Evolutionary conservation across 1,284 basidiomycete species (phyloP).

Genomic region (Chiua sp.): DNA sequence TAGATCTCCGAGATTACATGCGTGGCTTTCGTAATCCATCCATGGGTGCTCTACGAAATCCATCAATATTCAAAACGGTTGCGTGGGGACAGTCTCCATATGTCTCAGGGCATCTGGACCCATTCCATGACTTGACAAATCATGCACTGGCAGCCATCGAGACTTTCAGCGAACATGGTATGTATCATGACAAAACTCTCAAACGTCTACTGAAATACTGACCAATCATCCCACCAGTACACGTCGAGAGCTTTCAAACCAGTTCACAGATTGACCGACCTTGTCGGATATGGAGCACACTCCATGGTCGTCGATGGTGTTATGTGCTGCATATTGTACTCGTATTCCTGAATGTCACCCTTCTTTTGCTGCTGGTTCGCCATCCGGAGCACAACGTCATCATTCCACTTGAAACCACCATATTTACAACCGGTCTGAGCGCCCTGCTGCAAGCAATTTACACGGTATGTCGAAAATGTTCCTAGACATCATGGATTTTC

Average conservation of each 20-base stretch:
- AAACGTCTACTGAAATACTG: background rate
- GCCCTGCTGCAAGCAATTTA: conserved; percentile 12
- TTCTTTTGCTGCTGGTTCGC: background rate
- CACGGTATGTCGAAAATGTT: background rate
- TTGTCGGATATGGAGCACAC: background rate
- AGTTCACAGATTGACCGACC: too few species aligned
- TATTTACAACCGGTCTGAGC: conserved; percentile 1
- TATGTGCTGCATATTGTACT: conserved; percentile 1
- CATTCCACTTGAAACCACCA: background rate
- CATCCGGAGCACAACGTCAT: conserved; percentile 9
- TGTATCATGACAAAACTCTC: background rate
- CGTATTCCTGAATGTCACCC: conserved; percentile 1
- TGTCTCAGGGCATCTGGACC: too few species aligned
- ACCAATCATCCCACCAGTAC: too few species aligned
- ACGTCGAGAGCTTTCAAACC: background rate
- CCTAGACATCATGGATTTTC: too few species aligned
- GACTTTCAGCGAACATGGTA: background rate
- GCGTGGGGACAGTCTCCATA: too few species aligned
- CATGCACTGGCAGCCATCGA: too few species aligned
- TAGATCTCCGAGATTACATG: background rate
- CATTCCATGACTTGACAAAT: too few species aligned
- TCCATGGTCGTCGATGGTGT: background rate
- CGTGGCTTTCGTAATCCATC: background rate
- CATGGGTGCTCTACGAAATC: background rate
- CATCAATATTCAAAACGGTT: background rate